Base-by-base conservation (phyloP, 1,284 basidiomycete genomes). In the Apiotrichum gamsii region DNA sequence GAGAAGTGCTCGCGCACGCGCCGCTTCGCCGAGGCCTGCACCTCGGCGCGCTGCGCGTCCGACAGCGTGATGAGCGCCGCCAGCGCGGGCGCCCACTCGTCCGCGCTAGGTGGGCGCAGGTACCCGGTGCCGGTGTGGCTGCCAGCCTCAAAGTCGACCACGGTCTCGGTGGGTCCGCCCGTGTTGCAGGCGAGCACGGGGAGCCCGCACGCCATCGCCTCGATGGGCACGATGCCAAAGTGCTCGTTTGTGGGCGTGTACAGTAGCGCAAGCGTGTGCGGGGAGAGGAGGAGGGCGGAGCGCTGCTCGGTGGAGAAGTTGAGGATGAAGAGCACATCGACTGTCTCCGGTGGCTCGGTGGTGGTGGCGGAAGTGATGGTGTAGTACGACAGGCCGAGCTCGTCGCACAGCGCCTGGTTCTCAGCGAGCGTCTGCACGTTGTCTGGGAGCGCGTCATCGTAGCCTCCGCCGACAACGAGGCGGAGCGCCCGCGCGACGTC, bases 191-290 rank as follows among this genome's bases (percentile, higher is more conserved):
- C 91, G 6, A 98, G 71, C 0, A 98, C 87, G 0, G 91, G 90
- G 0, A 97, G 68, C 1, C 90, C 88, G 52, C 86, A 91, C 2
- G 84, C 80, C 90, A 97, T 96, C 0, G 83, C 93, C 69, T 98
- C 95, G 5, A 97, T 80, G 0, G 94, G 94, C 0, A 87, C 93
- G 59, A 98, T 97, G 2, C 94, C 94, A 65, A 98, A 95, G 70
- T 98, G 94, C 65, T 98, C 94, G 69, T 95, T 93, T 2, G 81
- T 77, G 0, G 95, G 94, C 0, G 95, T 98, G 70, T 98, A 98
- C 4, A 97, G 77, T 0, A 98, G 76, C 0, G 80, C 84, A 10
- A 80, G 72, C 0, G 87, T 88, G 2, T 78, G 55, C 0, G 80
- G 65, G 1, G 80, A 76, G 14, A 76, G 78, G 18, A 95, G 80